phyloP scores from a whole-genome alignment of 176 grass and related monocot species.

The Bolboschoenus planiculmis region DNA sequence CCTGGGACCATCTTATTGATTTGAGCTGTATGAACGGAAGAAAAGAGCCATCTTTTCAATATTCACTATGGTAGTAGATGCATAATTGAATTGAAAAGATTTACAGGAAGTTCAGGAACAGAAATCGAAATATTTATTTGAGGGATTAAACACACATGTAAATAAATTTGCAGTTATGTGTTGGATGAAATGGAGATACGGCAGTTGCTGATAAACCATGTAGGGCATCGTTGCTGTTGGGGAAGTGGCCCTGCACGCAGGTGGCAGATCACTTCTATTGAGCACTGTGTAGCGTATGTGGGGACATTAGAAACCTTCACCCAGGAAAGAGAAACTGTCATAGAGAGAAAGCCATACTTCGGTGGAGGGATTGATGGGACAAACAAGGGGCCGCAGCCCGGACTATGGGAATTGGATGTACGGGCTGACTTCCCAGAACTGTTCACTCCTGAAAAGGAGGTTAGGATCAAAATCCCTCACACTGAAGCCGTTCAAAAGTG shows the following conservation, averaged over 20 bases:
- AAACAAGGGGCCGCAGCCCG: constrained; percentile 34
- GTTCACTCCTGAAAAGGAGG: constrained; percentile 76
- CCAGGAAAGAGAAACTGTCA: constrained; percentile 58
- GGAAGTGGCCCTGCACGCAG: constrained; percentile 64
- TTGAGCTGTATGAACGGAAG: not conserved
- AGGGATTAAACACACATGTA: not conserved
- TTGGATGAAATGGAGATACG: constrained; percentile 86
- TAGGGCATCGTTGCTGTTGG: constrained; percentile 84
- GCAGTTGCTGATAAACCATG: constrained; percentile 76
- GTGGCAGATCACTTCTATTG: constrained; percentile 72
- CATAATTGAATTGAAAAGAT: not conserved
- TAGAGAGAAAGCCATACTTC: constrained; percentile 42
- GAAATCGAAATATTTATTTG: not conserved
- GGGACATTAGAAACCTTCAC: constrained; percentile 87
- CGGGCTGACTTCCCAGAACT: constrained; percentile 63
- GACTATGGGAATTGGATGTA: constrained; percentile 82
- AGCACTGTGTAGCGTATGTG: constrained; percentile 73
- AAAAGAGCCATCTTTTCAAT: not conserved
- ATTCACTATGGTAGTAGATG: not conserved
- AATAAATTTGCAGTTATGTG: constrained; percentile 36
- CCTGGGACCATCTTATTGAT: not conserved
- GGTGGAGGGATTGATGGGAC: constrained; percentile 64
- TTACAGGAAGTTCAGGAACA: not conserved
- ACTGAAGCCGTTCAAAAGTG: constrained; percentile 78
- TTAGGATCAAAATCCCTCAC: constrained; percentile 72